Percentiles rank a stretch among this genome's conserved stretches.
Conservation (phyloP, 2,329 filamentous ascomycete genomes). For the Neonectria faginata region DNA sequence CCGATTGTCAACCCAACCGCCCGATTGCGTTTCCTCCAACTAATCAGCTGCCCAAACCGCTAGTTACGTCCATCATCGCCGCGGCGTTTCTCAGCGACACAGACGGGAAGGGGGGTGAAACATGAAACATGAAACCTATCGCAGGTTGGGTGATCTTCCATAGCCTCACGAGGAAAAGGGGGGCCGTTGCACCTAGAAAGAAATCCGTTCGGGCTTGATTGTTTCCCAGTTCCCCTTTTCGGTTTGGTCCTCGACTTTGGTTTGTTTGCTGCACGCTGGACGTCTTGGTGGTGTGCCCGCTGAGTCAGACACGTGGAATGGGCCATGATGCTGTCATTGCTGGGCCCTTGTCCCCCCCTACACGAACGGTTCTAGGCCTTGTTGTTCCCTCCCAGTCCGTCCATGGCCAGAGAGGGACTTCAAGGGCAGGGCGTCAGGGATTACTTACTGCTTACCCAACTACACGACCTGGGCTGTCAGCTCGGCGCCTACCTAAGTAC, state of each 20-base stretch:
- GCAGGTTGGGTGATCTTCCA: slow-evolving; percentile 23
- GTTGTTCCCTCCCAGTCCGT: not conserved
- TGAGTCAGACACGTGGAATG: slow-evolving; percentile 30
- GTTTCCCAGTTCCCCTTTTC: slow-evolving; percentile 9
- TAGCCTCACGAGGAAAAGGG: slow-evolving; percentile 1
- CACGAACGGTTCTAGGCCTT: not conserved
- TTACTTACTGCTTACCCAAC: slow-evolving; percentile 5
- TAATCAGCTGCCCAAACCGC: not conserved
- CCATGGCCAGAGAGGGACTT: not conserved
- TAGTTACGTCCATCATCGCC: not conserved
- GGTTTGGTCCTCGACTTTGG: slow-evolving; percentile 1
- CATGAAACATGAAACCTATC: slow-evolving; percentile 41
- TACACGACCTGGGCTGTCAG: not conserved
- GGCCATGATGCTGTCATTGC: slow-evolving; percentile 5
- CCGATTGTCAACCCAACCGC: too few relatives aligned
- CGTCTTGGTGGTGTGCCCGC: not conserved
- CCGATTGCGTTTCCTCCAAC: not conserved
- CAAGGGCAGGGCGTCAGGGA: not conserved
- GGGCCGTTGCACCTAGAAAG: slow-evolving; percentile 5
- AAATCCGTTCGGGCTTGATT: slow-evolving; percentile 24
- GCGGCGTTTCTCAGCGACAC: not conserved
- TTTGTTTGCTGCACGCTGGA: not conserved
- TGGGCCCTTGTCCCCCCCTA: too few relatives aligned
- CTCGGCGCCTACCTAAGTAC: not conserved
- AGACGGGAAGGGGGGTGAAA: slow-evolving; percentile 34